phyloP scores from a whole-genome alignment of 2,329 filamentous ascomycete species.

The Volutella citrinella region DNA sequence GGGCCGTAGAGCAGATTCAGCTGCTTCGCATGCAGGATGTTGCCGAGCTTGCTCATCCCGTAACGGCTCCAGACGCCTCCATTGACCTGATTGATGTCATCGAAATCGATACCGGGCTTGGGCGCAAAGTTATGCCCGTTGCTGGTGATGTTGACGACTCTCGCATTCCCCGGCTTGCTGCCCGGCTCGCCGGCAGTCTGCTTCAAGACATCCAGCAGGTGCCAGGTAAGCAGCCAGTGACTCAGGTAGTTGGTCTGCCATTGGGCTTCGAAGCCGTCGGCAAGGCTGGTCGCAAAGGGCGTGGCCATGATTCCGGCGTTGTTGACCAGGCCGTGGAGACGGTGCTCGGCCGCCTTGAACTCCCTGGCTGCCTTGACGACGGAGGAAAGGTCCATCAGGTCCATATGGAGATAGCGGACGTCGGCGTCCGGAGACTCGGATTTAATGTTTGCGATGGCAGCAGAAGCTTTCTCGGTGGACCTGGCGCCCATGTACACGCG shows the following conservation, averaged over 20 bases:
- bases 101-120: conserved; percentile 13
- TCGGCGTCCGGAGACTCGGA: conserved; percentile 27
- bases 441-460: conserved; percentile 32
- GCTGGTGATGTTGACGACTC: conserved; percentile 17
- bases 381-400: conserved; percentile 32
- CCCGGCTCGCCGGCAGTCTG: conserved; percentile 10
- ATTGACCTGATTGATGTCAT: background rate
- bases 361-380: conserved; percentile 33
- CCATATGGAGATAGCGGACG: conserved; percentile 33
- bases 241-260: conserved; percentile 40
- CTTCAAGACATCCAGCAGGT: conserved; percentile 24
- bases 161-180: conserved; percentile 4
- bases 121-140: conserved; percentile 12
- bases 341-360: conserved; percentile 25
- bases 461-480: conserved; percentile 30
- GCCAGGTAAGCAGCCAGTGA: conserved; percentile 39
- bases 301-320: conserved; percentile 40
- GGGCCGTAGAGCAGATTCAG: conserved; percentile 15
- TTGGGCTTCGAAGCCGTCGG: conserved; percentile 34
- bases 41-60: conserved; percentile 18
- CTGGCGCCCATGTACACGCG: conserved; percentile 39
- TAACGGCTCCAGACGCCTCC: conserved; percentile 6
- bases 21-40: conserved; percentile 13
- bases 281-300: conserved; percentile 21
- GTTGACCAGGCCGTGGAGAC: conserved; percentile 36